phyloP scores from a whole-genome alignment of 257 asterid genomes.

The Jasminum sambac region DNA sequence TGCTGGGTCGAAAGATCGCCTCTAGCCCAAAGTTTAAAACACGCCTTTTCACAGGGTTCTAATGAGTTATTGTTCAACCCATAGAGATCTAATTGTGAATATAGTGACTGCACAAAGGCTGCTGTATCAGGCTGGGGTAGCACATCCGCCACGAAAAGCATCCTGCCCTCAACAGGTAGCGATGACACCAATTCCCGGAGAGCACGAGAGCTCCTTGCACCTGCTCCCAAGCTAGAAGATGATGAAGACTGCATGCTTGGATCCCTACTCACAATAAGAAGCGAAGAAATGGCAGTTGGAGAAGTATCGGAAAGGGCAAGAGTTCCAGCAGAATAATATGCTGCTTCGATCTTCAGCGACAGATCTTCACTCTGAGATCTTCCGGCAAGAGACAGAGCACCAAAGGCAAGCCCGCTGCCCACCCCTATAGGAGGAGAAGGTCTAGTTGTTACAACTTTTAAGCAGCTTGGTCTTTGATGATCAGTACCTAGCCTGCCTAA shows the following conservation, averaged over 20 bases:
- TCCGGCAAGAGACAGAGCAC: constrained; percentile 75
- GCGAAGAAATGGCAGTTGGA: constrained; percentile 78
- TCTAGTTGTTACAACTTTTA: constrained; percentile 92
- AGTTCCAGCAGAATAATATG: constrained; percentile 78
- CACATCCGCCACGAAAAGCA: constrained; percentile 90
- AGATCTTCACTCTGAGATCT: constrained; percentile 86
- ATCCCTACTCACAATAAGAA: constrained; percentile 78
- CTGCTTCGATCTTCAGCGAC: constrained; percentile 85
- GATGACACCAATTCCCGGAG: constrained; percentile 83
- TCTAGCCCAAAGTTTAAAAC: constrained; percentile 80
- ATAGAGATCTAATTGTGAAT: constrained; percentile 69
- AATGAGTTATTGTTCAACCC: constrained; percentile 57
- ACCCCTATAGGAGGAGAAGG: constrained; percentile 95
- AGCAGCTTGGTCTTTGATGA: constrained; percentile 70
- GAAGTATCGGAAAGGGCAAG: constrained; percentile 91
- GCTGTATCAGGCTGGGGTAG: constrained; percentile 81
- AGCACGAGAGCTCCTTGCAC: constrained; percentile 78
- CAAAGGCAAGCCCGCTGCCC: constrained; percentile 78
- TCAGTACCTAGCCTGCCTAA: constrained; percentile 54
- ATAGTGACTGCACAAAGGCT: constrained; percentile 71
- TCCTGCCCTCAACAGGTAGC: constrained; percentile 86
- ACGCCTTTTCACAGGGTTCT: constrained; percentile 71
- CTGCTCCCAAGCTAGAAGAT: constrained; percentile 61
- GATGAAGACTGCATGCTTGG: constrained; percentile 67
- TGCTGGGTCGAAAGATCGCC: constrained; percentile 93